phyloP scores from a whole-genome alignment of 129 eudicot species.

The Centella asiatica region DNA sequence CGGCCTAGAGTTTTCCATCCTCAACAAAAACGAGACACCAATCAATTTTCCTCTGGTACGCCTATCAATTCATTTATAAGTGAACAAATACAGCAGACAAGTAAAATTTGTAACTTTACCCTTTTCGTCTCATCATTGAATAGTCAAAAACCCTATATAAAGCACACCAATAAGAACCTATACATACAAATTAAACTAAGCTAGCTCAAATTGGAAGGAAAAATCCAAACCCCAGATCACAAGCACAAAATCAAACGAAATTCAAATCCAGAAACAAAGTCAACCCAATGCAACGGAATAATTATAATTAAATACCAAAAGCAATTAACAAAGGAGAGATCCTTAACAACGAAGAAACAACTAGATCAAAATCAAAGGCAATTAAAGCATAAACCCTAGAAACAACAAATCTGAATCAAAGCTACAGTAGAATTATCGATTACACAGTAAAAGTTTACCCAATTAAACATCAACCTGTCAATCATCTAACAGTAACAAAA shows the following conservation, averaged over 20 bases:
- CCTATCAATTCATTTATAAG: neutral
- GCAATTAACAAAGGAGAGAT: neutral
- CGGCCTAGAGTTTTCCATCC: too few relatives aligned
- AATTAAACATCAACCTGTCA: neutral
- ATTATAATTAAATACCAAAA: neutral
- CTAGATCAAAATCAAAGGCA: neutral
- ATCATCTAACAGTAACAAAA: neutral
- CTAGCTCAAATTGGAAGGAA: too few relatives aligned
- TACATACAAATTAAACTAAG: too few relatives aligned
- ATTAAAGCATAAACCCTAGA: constrained; percentile 21
- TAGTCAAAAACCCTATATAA: too few relatives aligned
- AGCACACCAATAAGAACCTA: too few relatives aligned
- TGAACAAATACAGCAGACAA: neutral
- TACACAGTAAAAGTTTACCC: neutral
- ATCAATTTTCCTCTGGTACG: neutral
- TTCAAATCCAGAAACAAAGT: neutral
- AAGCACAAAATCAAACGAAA: neutral
- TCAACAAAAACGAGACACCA: neutral
- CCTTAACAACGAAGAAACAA: neutral
- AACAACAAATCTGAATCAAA: neutral
- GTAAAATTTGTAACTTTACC: neutral
- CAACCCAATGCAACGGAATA: neutral
- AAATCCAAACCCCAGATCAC: neutral
- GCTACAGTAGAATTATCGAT: too few relatives aligned
- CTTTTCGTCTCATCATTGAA: neutral